Conservation (phyloP, 768 basidiomycete species). For the Steccherinum ochraceum region DNA sequence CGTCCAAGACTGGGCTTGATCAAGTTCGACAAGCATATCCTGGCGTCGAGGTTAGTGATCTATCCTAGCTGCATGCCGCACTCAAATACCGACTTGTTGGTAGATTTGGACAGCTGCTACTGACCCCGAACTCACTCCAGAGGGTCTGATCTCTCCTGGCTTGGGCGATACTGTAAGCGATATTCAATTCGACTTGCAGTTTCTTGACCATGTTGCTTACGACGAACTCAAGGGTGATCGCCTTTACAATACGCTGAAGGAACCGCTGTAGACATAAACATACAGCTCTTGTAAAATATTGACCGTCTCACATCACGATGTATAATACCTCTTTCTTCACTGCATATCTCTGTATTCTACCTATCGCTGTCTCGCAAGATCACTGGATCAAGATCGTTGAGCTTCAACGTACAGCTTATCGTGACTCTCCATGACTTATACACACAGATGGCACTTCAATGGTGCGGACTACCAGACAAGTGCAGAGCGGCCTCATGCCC, state of each 20-base stretch:
- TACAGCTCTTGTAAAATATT: background rate
- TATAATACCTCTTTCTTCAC: too few species aligned
- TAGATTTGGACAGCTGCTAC: conserved; percentile 87
- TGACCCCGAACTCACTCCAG: conserved; percentile 60
- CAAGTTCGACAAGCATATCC: conserved; percentile 65
- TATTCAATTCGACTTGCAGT: background rate
- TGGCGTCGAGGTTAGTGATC: conserved; percentile 62
- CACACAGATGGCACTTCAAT: conserved; percentile 1
- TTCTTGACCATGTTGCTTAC: conserved; percentile 1
- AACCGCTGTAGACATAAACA: background rate
- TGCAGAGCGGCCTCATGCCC: background rate
- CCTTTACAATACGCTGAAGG: conserved; percentile 62
- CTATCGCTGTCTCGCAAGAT: too few species aligned
- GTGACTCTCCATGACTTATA: too few species aligned
- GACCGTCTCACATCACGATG: background rate
- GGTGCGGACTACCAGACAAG: background rate
- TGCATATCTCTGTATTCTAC: too few species aligned
- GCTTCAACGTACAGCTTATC: too few species aligned
- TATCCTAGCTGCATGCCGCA: conserved; percentile 2
- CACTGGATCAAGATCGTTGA: too few species aligned
- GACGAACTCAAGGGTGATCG: conserved; percentile 63
- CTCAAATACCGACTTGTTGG: too few species aligned
- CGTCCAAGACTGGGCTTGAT: conserved; percentile 65
- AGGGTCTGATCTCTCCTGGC: conserved; percentile 85
- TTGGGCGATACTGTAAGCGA: conserved; percentile 85